A percentile compares a stretch with the other conserved stretches of the same genome.
phyloP scores from a whole-genome alignment of 73 alveolate species.

The Durusdinium trenchii region DNA sequence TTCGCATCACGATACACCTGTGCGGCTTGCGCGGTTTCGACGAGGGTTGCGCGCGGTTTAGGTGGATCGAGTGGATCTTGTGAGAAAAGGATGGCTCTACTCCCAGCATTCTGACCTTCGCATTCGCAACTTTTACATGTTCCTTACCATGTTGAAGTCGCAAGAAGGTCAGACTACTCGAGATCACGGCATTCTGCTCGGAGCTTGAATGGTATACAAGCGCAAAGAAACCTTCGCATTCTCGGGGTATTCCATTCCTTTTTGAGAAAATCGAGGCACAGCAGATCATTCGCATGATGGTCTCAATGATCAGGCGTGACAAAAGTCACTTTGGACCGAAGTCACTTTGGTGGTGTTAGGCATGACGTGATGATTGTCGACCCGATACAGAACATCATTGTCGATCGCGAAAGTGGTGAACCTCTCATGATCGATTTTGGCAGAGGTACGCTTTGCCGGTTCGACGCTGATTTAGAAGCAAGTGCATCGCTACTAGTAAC shows the following conservation, averaged over 20 bases:
- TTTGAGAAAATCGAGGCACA: constrained; percentile 20
- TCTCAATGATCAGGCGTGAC: constrained; percentile 74
- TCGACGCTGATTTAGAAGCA: not conserved
- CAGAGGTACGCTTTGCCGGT: constrained; percentile 27
- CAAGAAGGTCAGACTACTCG: constrained; percentile 57
- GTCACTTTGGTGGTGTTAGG: not conserved
- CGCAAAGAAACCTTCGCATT: not conserved
- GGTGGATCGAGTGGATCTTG: constrained; percentile 87
- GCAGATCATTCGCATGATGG: constrained; percentile 52
- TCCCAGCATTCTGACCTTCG: not conserved
- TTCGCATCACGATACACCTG: not conserved
- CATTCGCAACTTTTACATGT: too few relatives aligned
- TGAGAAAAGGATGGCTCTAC: constrained; percentile 71
- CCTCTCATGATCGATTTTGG: constrained; percentile 86
- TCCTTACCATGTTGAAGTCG: too few relatives aligned
- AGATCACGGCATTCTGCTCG: constrained; percentile 54
- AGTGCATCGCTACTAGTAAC: too few relatives aligned
- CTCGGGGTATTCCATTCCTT: not conserved
- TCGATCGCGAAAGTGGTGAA: constrained; percentile 87
- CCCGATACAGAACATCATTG: constrained; percentile 76
- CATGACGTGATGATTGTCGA: constrained; percentile 92
- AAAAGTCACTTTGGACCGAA: not conserved
- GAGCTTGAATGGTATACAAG: not conserved
- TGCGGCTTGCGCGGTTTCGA: not conserved
- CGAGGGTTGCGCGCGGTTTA: not conserved